Evolutionary conservation across 805 yeast species (phyloP).

Genomic region (Metschnikowia cubensis): DNA sequence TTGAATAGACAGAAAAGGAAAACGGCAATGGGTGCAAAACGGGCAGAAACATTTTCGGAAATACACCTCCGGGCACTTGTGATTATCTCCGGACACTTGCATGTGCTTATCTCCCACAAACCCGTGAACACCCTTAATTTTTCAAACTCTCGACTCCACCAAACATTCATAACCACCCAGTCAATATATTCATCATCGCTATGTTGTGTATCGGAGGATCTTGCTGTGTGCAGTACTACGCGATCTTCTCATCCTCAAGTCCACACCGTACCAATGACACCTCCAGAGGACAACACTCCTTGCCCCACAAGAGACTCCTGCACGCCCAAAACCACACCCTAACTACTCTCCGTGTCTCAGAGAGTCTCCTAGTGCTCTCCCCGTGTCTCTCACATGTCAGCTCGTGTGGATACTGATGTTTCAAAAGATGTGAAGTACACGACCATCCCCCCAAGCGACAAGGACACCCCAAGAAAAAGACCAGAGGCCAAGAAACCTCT

Average conservation of each 20-base stretch:
- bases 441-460: neutral
- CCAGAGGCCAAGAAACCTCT: constrained; percentile 10
- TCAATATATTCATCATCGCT: too few relatives aligned
- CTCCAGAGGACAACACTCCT: neutral
- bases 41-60: too few relatives aligned
- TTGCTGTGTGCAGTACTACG: neutral
- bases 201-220: too few relatives aligned
- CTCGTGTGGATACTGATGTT: constrained; percentile 1
- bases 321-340: neutral
- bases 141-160: too few relatives aligned
- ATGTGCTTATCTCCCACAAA: too few relatives aligned
- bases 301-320: neutral
- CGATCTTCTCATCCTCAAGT: neutral
- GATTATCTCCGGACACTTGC: too few relatives aligned
- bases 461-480: neutral
- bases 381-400: constrained; percentile 4
- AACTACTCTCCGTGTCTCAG: neutral
- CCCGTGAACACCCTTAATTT: too few relatives aligned
- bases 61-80: too few relatives aligned
- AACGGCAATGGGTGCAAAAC: too few relatives aligned
- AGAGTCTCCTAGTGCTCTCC: neutral
- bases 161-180: too few relatives aligned
- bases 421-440: neutral
- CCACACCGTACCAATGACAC: neutral
- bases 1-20: neutral